phyloP scores from a whole-genome alignment of 2,329 filamentous ascomycete genomes.

The Exophiala alcalophila region DNA sequence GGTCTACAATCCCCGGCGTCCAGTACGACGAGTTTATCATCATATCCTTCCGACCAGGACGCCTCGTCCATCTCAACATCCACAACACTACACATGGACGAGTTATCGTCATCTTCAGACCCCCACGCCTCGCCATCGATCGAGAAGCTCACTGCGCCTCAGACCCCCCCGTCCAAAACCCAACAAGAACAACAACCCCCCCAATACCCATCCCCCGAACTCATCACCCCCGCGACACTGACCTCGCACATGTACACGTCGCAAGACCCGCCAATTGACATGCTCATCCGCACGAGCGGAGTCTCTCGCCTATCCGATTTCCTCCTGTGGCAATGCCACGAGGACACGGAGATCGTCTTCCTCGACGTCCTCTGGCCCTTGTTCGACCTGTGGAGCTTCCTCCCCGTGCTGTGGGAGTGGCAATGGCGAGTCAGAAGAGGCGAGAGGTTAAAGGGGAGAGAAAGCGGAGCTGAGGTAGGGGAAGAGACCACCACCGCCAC shows the following conservation, averaged over 20 bases:
- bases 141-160: background rate
- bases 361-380: constrained; percentile 92
- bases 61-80: constrained; percentile 17
- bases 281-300: constrained; percentile 88
- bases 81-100: constrained; percentile 19
- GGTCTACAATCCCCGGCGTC: constrained; percentile 22
- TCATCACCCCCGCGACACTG: constrained; percentile 78
- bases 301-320: constrained; percentile 93
- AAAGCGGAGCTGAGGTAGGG: no score
- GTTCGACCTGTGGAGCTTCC: constrained; percentile 88
- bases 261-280: constrained; percentile 79
- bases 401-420: constrained; percentile 93
- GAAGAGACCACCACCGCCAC: no score
- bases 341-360: constrained; percentile 89
- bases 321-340: constrained; percentile 97
- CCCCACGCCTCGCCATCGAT: background rate
- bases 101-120: constrained; percentile 2
- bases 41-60: constrained; percentile 23
- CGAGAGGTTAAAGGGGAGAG: constrained; percentile 1
- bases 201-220: constrained; percentile 72
- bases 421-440: constrained; percentile 54
- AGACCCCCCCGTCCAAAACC: background rate
- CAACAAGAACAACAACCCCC: constrained; percentile 33
- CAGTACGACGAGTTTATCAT: constrained; percentile 29
- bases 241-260: constrained; percentile 85